These are phyloP conservation scores for Ramalina peruviana DNA, from an alignment of 495 filamentous ascomycete species.

Conservation along the genomic window DNA sequence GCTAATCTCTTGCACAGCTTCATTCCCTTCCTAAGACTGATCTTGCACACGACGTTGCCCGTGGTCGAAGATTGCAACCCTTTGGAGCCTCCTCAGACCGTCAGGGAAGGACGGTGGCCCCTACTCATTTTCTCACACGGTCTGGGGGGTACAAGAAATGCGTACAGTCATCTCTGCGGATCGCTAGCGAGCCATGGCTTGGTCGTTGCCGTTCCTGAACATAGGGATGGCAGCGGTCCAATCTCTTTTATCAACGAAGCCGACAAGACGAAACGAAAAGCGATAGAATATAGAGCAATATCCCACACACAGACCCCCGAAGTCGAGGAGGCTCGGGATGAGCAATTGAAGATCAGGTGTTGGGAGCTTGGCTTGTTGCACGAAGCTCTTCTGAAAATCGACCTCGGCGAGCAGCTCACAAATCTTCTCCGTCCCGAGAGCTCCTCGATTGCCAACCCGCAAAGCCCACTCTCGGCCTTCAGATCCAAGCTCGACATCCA, in stretches of 20 bases:
- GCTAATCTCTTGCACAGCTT: conserved; percentile 26
- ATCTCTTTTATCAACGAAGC: conserved; percentile 39
- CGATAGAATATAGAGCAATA: conserved; percentile 23
- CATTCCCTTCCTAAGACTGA: conserved; percentile 38
- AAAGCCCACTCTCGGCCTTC: conserved; percentile 35
- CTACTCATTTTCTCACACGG: conserved; percentile 74
- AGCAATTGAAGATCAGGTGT: conserved; percentile 53
- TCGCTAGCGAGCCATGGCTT: conserved; percentile 62
- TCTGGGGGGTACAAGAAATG: conserved; percentile 56
- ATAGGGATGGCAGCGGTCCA: conserved; percentile 59
- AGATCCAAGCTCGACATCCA: conserved; percentile 43
- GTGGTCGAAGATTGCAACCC: conserved; percentile 33
- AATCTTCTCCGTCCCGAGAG: conserved; percentile 18
- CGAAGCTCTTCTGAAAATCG: conserved; percentile 48
- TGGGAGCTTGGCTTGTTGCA: conserved; percentile 57
- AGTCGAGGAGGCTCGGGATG: conserved; percentile 43
- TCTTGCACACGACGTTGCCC: conserved; percentile 53
- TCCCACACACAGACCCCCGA: conserved; percentile 41
- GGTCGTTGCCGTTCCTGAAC: conserved; percentile 62
- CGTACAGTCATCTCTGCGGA: conserved; percentile 59
- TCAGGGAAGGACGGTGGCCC: conserved; percentile 42
- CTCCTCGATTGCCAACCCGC: too few relatives aligned
- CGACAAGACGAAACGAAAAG: not conserved
- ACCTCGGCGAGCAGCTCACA: conserved; percentile 29
- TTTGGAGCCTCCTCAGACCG: conserved; percentile 20